A percentile compares a stretch with the other conserved stretches of the same genome.
Conservation (phyloP, 2,329 filamentous ascomycete genomes). For the Alternaria angustiovoidea region DNA sequence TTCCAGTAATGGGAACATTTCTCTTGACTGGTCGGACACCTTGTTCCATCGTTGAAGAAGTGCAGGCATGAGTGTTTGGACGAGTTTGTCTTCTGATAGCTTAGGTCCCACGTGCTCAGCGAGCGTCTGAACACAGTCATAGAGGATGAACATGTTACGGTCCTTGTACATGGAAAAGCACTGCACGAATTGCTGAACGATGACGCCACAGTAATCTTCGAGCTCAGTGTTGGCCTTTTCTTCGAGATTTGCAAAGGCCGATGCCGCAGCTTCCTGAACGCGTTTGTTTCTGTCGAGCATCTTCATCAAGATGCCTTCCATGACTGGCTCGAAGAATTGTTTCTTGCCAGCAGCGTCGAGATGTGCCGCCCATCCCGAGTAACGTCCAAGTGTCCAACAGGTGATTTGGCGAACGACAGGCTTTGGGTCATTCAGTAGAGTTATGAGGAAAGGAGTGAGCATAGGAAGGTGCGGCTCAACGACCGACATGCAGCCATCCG, state of each 20-base stretch:
- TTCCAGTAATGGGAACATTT: constrained; percentile 94
- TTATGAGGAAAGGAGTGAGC: constrained; percentile 88
- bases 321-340: constrained; percentile 90
- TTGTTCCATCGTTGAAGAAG: constrained; percentile 87
- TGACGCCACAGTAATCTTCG: constrained; percentile 85
- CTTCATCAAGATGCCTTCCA: constrained; percentile 91
- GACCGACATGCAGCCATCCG: constrained; percentile 90
- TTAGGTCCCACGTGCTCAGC: constrained; percentile 88
- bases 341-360: constrained; percentile 73
- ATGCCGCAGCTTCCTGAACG: constrained; percentile 95
- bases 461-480: constrained; percentile 91
- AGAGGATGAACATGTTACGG: constrained; percentile 97
- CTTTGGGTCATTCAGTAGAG: constrained; percentile 82
- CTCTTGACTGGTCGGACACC: constrained; percentile 86
- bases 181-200: constrained; percentile 87
- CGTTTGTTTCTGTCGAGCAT: constrained; percentile 99
- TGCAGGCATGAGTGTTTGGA: constrained; percentile 88
- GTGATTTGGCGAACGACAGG: constrained; percentile 96
- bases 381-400: constrained; percentile 95
- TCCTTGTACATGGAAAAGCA: constrained; percentile 98
- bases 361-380: constrained; percentile 89
- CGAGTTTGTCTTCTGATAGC: constrained; percentile 81
- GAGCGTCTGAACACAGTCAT: constrained; percentile 97
- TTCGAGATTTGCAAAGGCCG: constrained; percentile 93
- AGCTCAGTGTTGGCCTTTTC: constrained; percentile 86